These are phyloP conservation scores for Curvularia sp. DNA, from an alignment of 2,329 filamentous ascomycete species.

Conservation along the genomic window DNA sequence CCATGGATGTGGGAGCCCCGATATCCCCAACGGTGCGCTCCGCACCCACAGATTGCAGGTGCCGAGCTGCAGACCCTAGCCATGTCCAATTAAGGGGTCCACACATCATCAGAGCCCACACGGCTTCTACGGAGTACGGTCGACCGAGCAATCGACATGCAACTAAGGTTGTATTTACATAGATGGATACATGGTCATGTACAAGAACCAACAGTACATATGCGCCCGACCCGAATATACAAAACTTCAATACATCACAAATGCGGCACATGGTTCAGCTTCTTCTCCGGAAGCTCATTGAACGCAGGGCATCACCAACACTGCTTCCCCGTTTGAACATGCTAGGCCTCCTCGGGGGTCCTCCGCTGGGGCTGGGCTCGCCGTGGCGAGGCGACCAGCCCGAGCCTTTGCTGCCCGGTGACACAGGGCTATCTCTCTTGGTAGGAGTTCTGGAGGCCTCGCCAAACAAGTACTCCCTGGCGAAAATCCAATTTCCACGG, in stretches of 20 bases:
- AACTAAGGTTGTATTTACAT: not conserved
- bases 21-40: not conserved
- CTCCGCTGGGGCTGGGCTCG: conserved; percentile 7
- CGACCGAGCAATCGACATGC: not conserved
- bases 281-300: conserved; percentile 24
- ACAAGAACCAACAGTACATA: not conserved
- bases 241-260: not conserved
- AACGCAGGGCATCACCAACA: conserved; percentile 22
- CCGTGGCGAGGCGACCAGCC: conserved; percentile 4
- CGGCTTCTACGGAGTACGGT: no score
- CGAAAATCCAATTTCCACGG: conserved; percentile 51
- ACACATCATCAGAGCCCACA: not conserved
- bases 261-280: conserved; percentile 13
- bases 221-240: not conserved
- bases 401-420: conserved; percentile 2
- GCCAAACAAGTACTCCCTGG: conserved; percentile 47
- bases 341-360: conserved; percentile 18
- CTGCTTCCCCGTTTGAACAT: conserved; percentile 28
- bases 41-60: conserved; percentile 1
- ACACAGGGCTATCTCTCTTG: conserved; percentile 1
- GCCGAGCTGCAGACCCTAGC: not conserved
- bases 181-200: not conserved
- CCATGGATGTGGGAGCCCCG: conserved; percentile 6
- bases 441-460: conserved; percentile 3
- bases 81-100: not conserved